phyloP scores from a whole-genome alignment of 1,284 basidiomycete genomes.

The Rhodotorula sp. region DNA sequence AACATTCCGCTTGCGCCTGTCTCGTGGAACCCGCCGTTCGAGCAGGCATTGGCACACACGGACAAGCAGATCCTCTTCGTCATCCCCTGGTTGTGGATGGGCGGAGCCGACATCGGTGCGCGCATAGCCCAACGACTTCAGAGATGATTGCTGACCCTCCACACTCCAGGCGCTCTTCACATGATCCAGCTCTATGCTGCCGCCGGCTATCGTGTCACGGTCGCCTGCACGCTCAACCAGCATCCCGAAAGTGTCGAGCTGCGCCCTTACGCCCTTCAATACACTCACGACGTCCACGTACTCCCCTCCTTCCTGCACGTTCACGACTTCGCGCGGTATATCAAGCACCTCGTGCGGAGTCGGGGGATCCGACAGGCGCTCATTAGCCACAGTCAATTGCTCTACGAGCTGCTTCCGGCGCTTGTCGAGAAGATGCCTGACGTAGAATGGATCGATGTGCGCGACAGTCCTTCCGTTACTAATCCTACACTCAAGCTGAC shows the following conservation, averaged over 20 bases:
- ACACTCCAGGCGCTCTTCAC: constrained; percentile 27
- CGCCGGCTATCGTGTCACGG: constrained; percentile 38
- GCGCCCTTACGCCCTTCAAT: constrained; percentile 35
- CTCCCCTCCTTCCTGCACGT: constrained; percentile 35
- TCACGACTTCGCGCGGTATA: constrained; percentile 35
- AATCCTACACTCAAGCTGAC: neutral
- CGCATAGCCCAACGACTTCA: too few relatives aligned
- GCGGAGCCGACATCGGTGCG: constrained; percentile 36
- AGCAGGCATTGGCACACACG: constrained; percentile 19
- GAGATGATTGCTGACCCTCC: too few relatives aligned
- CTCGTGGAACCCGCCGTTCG: constrained; percentile 31
- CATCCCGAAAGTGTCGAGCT: constrained; percentile 37
- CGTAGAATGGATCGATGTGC: constrained; percentile 38
- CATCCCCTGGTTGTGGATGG: constrained; percentile 37
- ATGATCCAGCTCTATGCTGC: constrained; percentile 37
- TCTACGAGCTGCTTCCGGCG: constrained; percentile 40
- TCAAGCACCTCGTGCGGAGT: constrained; percentile 33
- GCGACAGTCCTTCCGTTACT: neutral
- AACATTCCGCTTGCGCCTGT: constrained; percentile 32
- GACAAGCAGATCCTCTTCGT: constrained; percentile 36
- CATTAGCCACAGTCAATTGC: constrained; percentile 35
- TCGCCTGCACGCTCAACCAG: constrained; percentile 37
- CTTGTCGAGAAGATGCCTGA: constrained; percentile 36
- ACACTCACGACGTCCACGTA: constrained; percentile 40
- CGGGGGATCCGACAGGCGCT: constrained; percentile 29